A percentile compares a stretch with the other conserved stretches of the same genome.
Conservation (phyloP, 352 stramenopile species). For the Phytophthora pluvialis region DNA sequence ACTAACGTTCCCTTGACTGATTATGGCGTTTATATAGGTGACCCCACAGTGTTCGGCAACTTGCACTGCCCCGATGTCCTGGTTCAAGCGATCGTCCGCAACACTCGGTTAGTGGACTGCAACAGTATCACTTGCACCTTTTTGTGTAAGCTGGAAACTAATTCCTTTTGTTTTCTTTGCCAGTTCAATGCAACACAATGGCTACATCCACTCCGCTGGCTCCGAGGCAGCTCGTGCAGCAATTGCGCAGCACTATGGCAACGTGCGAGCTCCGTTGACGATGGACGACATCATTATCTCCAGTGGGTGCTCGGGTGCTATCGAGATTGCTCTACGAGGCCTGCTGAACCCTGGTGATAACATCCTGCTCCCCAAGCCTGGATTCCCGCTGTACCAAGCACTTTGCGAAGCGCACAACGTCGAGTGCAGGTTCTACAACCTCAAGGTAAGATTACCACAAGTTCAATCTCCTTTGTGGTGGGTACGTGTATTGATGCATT, state of each 20-base stretch:
- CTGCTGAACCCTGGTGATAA: conserved; percentile 92
- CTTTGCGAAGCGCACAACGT: conserved; percentile 94
- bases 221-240: conserved; percentile 83
- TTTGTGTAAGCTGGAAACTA: conserved; percentile 1
- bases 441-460: conserved; percentile 42
- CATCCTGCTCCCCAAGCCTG: conserved; percentile 93
- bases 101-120: conserved; percentile 49
- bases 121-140: neutral
- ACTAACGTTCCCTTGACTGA: neutral
- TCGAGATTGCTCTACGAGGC: conserved; percentile 93
- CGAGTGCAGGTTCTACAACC: conserved; percentile 92
- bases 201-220: conserved; percentile 94
- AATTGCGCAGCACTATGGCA: conserved; percentile 89
- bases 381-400: conserved; percentile 96
- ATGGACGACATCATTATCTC: conserved; percentile 95
- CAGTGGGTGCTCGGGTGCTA: conserved; percentile 92
- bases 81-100: conserved; percentile 73
- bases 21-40: conserved; percentile 46
- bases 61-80: conserved; percentile 91
- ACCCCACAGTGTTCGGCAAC: conserved; percentile 95
- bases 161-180: neutral
- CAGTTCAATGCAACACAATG: conserved; percentile 88
- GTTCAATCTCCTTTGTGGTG: neutral
- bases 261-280: conserved; percentile 56
- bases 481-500: neutral